Evolutionary conservation across 2,329 filamentous ascomycete species (phyloP).

Genomic region (Pseudogymnoascus sp.): DNA sequence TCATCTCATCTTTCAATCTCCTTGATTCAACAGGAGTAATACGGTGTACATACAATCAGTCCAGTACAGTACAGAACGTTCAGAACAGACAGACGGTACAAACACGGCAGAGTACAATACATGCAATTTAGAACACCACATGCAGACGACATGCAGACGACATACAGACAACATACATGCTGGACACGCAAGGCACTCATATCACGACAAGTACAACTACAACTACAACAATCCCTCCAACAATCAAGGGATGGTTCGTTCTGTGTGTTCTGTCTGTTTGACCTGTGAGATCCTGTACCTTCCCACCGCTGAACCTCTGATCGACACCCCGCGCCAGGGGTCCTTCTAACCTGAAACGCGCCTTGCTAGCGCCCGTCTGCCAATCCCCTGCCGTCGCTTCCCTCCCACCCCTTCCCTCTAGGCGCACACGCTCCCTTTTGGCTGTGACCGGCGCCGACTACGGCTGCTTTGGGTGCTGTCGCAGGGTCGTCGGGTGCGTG

Average conservation of each 20-base stretch:
- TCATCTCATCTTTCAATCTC: background rate
- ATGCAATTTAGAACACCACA: background rate
- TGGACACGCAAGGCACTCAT: background rate
- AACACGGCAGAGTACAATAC: background rate
- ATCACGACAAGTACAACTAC: background rate
- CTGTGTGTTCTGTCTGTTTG: background rate
- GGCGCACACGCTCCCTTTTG: background rate
- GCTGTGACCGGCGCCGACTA: background rate
- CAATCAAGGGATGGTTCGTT: background rate
- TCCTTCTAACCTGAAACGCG: conserved; percentile 4
- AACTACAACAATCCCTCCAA: background rate
- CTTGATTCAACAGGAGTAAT: background rate
- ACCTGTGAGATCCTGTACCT: background rate
- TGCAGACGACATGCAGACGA: background rate
- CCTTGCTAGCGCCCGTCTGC: conserved; percentile 1
- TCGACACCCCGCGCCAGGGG: conserved; percentile 3
- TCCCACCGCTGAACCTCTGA: background rate
- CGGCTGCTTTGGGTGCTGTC: background rate
- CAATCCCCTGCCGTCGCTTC: background rate
- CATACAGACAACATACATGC: background rate
- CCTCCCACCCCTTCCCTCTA: background rate
- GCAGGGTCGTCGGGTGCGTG: background rate
- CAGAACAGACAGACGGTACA: background rate
- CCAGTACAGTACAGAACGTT: background rate
- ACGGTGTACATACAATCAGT: background rate